Evolutionary conservation across 1,139 yeast genomes (phyloP), one percentile per base, ranked within the genome.

Genomic region (Hyphopichia wangnamkhiaoensis): DNA sequence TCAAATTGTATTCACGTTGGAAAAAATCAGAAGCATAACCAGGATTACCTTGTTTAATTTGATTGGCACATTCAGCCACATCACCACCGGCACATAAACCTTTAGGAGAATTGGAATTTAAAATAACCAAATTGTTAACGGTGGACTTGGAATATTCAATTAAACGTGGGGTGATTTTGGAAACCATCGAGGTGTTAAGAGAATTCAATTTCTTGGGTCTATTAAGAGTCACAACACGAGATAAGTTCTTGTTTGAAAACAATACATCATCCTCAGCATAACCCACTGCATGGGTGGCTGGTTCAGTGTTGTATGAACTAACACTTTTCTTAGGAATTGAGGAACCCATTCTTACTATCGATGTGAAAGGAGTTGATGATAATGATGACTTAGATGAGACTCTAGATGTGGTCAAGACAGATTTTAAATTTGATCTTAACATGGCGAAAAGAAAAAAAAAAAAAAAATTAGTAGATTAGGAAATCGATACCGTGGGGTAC

Each of bases 31-130:
- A 61, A 2, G 90, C 80, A 40, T 76, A 71, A 9, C 63, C 65
- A 1, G 80, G 69, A 44, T 79, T 66, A n/a, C 76, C 79, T 3
- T 62, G 54, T 34, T 66, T 47, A 52, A 80, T 80, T 49, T 69
- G 65, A 40, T 65, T 63, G 18, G 86, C 88, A 54, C 89, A 80
- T 41, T 80, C 82, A 31, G 93, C 84, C 34, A 93, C 96, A 59
- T 93, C 98, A 31, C 98, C 98, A 38, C 98, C 98, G 31, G 98
- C 87, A 65, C 93, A 84, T 43, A 84, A 76, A 2, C 88, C 77
- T 50, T 71, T 77, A 18, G 74, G 74, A 12, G 84, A 82, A 33
- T 76, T 78, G 20, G 96, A 86, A 41, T 80, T 82, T 45, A 91
- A 69, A 32, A 93, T 71, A 34, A 91, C 68, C 44, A 88, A 59